phyloP scores from a whole-genome alignment of 306 rosid species.

The Casuarina equisetifolia region DNA sequence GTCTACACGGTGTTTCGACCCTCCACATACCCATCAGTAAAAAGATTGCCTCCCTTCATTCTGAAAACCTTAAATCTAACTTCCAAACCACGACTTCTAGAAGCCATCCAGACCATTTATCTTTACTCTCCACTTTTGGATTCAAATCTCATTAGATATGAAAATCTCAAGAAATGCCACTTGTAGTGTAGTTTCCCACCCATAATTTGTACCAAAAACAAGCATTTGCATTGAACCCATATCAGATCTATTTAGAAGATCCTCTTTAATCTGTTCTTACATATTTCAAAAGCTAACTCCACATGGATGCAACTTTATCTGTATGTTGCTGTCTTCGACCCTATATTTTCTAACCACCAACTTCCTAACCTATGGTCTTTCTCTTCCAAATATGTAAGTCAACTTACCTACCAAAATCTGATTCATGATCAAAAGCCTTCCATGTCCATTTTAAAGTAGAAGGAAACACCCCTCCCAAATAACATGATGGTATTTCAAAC shows the following conservation, averaged over 20 bases:
- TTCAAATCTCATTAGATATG: neutral
- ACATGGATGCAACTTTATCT: neutral
- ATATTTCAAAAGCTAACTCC: neutral
- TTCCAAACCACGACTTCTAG: neutral
- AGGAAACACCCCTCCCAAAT: no score
- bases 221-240: no score
- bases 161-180: neutral
- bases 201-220: no score
- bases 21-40: neutral
- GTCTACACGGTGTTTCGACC: neutral
- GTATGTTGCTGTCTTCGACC: neutral
- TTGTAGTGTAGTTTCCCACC: no score
- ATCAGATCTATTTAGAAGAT: neutral
- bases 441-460: no score
- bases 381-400: neutral
- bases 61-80: no score
- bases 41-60: neutral
- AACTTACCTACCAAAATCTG: neutral
- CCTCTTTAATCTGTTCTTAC: neutral
- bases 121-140: neutral
- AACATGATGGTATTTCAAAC: no score
- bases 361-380: neutral
- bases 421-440: no score
- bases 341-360: neutral
- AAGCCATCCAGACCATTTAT: neutral